Evolutionary conservation across 148 eudicot genomes (phyloP).

Genomic region (Camellia japonica): DNA sequence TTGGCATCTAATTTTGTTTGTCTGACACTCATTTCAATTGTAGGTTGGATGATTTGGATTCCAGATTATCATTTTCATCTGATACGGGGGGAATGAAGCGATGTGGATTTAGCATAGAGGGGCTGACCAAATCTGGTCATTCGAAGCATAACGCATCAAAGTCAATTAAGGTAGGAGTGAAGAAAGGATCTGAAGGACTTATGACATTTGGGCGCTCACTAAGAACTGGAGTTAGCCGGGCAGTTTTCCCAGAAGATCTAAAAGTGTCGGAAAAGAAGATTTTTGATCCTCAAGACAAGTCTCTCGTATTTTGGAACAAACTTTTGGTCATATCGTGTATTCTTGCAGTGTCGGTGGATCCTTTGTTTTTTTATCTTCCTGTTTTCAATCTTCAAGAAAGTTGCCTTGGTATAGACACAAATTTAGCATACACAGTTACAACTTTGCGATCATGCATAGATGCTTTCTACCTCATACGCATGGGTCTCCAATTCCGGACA

Average conservation of each 20-base stretch:
- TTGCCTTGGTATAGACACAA: conserved; percentile 53
- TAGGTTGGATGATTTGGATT: conserved; percentile 38
- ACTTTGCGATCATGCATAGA: conserved; percentile 36
- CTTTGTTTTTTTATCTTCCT: conserved; percentile 62
- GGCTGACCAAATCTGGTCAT: conserved; percentile 19
- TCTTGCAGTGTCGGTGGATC: conserved; percentile 52
- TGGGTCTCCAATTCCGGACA: conserved; percentile 41
- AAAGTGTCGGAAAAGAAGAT: conserved; percentile 47
- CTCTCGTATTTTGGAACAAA: conserved; percentile 54
- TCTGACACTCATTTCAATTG: neutral
- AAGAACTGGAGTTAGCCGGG: conserved; percentile 40
- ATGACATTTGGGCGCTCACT: conserved; percentile 46
- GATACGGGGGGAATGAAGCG: conserved; percentile 40
- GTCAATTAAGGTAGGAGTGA: conserved; percentile 40
- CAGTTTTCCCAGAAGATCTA: conserved; percentile 65
- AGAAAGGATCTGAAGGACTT: conserved; percentile 51
- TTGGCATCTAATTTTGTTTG: neutral
- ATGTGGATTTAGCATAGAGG: conserved; percentile 40
- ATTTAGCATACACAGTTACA: conserved; percentile 32
- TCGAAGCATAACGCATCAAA: conserved; percentile 31
- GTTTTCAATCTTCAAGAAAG: conserved; percentile 26
- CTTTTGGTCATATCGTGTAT: conserved; percentile 56
- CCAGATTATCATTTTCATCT: conserved; percentile 29
- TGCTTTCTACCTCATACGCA: conserved; percentile 39
- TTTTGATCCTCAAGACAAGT: conserved; percentile 70